phyloP scores from a whole-genome alignment of 78 protist genomes.

The Dictyostelium capitatum region DNA sequence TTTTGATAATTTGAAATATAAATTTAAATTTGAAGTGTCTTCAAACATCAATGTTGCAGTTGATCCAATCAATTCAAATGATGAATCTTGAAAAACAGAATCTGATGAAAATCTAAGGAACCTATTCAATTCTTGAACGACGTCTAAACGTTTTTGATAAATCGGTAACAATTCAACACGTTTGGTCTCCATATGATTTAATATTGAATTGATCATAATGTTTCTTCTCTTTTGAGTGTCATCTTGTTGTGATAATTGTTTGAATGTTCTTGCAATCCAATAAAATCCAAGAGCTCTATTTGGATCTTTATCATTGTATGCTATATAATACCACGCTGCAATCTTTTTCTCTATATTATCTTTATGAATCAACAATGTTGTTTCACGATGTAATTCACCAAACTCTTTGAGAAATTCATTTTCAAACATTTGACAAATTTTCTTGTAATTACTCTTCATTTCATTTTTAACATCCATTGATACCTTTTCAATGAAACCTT shows the following conservation, averaged over 20 bases:
- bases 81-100: neutral
- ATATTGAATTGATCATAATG: neutral
- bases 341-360: neutral
- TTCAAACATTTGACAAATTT: neutral
- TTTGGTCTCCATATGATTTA: neutral
- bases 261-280: neutral
- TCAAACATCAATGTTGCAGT: neutral
- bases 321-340: neutral
- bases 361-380: neutral
- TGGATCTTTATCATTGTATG: neutral
- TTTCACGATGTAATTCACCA: neutral
- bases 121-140: too few species aligned
- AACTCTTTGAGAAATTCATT: constrained; percentile 4
- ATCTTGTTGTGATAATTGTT: neutral
- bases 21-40: neutral
- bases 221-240: neutral
- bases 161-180: neutral
- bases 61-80: neutral
- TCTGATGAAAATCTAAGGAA: too few species aligned
- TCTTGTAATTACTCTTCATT: neutral
- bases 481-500: neutral
- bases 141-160: neutral
- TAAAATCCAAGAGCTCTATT: constrained; percentile 2
- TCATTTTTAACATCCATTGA: neutral
- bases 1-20: neutral